phyloP scores from a whole-genome alignment of 2,329 filamentous ascomycete genomes.

The Alternaria arbusti region DNA sequence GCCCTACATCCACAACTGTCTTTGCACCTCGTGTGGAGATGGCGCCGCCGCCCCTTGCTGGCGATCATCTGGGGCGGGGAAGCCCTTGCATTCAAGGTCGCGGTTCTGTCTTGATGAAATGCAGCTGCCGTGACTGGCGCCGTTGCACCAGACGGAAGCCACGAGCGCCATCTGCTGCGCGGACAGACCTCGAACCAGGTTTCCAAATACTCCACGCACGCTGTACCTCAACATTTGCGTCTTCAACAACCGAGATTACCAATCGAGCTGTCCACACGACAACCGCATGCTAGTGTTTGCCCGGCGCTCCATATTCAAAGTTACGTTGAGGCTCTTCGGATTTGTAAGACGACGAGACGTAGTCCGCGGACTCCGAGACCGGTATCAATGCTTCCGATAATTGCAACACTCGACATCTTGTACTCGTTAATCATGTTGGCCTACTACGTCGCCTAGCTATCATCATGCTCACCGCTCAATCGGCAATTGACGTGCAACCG shows the following conservation, averaged over 20 bases:
- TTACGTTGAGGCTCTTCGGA: neutral
- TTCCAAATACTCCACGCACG: conserved; percentile 22
- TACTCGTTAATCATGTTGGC: neutral
- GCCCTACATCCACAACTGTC: conserved; percentile 6
- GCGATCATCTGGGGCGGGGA: conserved; percentile 1
- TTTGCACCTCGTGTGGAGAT: conserved; percentile 5
- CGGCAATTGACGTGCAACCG: conserved; percentile 10
- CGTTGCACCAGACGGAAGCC: conserved; percentile 38
- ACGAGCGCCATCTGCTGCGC: conserved; percentile 38
- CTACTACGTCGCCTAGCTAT: conserved; percentile 9
- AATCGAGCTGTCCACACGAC: neutral
- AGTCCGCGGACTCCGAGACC: neutral
- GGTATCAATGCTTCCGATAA: neutral
- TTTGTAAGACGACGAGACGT: neutral
- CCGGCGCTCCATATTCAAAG: neutral
- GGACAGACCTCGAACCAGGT: conserved; percentile 28
- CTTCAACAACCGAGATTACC: neutral
- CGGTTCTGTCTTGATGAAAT: conserved; percentile 9
- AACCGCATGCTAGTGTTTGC: neutral
- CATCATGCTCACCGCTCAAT: conserved; percentile 8
- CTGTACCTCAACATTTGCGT: conserved; percentile 1
- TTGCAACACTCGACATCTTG: neutral
- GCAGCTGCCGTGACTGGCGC: conserved; percentile 24
- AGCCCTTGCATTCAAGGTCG: conserved; percentile 16
- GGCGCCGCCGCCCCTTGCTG: conserved; percentile 11